Conservation (phyloP, 495 filamentous ascomycete genomes). For the Hyaloscypha bicolor region DNA sequence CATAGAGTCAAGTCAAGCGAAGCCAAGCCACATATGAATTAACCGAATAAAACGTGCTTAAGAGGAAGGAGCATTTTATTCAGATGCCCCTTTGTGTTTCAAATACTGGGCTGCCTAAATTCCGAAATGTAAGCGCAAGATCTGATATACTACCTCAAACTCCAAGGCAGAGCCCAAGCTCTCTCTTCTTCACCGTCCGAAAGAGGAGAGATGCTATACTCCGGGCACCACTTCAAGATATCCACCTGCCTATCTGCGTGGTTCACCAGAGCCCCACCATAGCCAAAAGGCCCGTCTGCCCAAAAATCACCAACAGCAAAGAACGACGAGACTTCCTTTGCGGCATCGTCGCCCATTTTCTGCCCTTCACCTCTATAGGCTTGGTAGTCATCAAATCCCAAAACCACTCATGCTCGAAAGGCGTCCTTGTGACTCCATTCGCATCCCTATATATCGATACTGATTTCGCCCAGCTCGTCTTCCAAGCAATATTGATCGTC, state of each 20-base stretch:
- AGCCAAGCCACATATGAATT: no score
- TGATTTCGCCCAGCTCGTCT: neutral
- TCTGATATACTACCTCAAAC: no score
- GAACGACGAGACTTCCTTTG: neutral
- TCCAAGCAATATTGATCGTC: slow-evolving; percentile 7
- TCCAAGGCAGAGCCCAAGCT: no score
- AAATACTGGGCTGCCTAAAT: no score
- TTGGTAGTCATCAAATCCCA: neutral
- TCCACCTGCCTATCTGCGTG: neutral
- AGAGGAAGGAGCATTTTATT: no score
- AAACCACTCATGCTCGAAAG: neutral
- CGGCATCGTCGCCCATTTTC: neutral
- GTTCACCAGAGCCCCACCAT: neutral
- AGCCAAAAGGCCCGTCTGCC: neutral
- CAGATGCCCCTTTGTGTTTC: no score
- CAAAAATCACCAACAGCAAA: neutral
- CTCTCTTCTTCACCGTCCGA: no score
- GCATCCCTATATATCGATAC: neutral
- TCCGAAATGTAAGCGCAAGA: no score
- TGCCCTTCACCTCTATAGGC: neutral
- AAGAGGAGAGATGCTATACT: neutral
- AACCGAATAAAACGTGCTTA: no score
- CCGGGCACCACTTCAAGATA: neutral
- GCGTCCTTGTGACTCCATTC: neutral
- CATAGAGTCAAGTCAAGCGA: no score